Evolutionary conservation across 306 rosid species (phyloP).

Genomic region (Lathyrus sativus): DNA sequence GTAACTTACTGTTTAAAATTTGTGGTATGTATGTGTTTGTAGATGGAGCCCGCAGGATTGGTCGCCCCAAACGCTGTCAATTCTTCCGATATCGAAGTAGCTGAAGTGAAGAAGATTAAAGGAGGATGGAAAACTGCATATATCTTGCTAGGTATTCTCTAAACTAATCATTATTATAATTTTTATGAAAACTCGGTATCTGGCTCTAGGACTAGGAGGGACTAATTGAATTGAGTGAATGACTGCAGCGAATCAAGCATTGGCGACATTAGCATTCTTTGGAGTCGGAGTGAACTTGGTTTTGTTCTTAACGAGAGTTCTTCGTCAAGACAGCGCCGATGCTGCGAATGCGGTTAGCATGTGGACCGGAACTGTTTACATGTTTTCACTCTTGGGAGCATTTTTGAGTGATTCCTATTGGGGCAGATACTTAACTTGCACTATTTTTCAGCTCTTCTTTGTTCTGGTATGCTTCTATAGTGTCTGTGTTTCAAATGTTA

Average conservation of each 20-base stretch:
- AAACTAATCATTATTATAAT: background rate
- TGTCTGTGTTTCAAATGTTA: background rate
- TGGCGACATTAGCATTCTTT: slow-evolving; percentile 67
- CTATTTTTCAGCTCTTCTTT: slow-evolving; percentile 50
- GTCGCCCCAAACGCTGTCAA: slow-evolving; percentile 12
- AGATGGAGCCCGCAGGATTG: slow-evolving; percentile 46
- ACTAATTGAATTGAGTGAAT: background rate
- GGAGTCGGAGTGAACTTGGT: slow-evolving; percentile 71
- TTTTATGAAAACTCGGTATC: too few species aligned
- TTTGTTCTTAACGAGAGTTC: slow-evolving; percentile 57
- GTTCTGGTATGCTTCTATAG: slow-evolving; percentile 22
- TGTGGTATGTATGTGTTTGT: slow-evolving; percentile 1
- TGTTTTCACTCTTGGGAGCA: slow-evolving; percentile 59
- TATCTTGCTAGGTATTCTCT: slow-evolving; percentile 43
- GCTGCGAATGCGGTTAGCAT: slow-evolving; percentile 63
- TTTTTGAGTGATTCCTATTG: slow-evolving; percentile 66
- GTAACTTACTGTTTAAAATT: background rate
- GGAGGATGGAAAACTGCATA: slow-evolving; percentile 53
- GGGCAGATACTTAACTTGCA: slow-evolving; percentile 60
- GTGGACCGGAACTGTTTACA: slow-evolving; percentile 66
- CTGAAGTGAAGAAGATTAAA: slow-evolving; percentile 20
- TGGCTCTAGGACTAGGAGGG: too few species aligned
- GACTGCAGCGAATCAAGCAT: slow-evolving; percentile 56
- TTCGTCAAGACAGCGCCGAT: slow-evolving; percentile 46
- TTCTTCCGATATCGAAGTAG: slow-evolving; percentile 13